Evolutionary conservation across 305 asterid genomes (phyloP), one percentile per base, ranked within the genome.

Genomic region (Fraxinus velutina): DNA sequence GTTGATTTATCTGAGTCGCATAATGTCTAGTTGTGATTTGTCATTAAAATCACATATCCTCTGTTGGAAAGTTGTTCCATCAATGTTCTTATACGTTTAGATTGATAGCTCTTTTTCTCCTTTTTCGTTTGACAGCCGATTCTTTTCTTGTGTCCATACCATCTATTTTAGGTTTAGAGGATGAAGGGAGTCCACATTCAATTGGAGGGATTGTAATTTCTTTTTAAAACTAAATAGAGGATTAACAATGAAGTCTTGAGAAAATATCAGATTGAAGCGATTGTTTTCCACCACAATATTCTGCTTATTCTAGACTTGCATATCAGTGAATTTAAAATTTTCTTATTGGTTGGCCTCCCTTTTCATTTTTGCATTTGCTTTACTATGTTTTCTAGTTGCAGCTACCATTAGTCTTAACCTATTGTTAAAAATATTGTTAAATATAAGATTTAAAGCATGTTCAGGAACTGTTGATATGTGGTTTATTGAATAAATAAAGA

Each of bases 71-170:
- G 33, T 29, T 60, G 57, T 83, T 39, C 34, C 79, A 74, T 55
- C 82, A 55, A 55, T 77, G 60, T 71, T 52, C 74, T 52, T 68
- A 70, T 34, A 33, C 13, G 6, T 37, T 78, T 78, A 47, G 37
- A 2, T 78, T 24, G n/a, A 24, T 70, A 30, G 76, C 4, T 10
- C 44, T 6, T 1, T 22, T 42, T 73, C 39, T 62, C 77, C 57
- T 78, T 19, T 39, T 39, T 42, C 13, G 15, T 83, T 83, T 19
- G 73, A 76, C 10, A 71, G 52, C 62, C 17, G 33, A 55, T 64
- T 75, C 68, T 77, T 79, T 47, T 70, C 5, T 34, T 79, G 55
- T 22, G 36, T 62, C 57, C 24, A 44, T 8, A 66, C 50, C 21
- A 27, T 75, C 50, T 12, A 47, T 19, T 68, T 57, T 79, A 64